Evolutionary conservation across 2,329 filamentous ascomycete genomes (phyloP).

Genomic region (Trichoderma aggressivum): DNA sequence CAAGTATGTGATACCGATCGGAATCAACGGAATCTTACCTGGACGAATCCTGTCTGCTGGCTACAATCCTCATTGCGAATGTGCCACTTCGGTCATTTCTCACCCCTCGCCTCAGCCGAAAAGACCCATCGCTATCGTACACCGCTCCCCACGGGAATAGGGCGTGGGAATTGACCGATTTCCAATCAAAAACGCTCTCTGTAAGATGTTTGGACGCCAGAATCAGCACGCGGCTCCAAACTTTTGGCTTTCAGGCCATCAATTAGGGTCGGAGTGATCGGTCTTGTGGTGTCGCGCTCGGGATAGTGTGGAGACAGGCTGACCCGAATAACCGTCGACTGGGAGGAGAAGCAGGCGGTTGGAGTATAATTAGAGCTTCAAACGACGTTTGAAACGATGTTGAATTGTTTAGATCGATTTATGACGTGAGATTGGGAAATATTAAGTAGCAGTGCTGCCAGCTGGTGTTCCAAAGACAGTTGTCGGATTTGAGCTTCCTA

Average conservation of each 20-base stretch:
- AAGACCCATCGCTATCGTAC: not conserved
- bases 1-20: not conserved
- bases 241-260: not conserved
- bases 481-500: not conserved
- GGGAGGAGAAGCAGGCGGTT: not conserved
- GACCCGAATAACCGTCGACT: constrained; percentile 4
- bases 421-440: not conserved
- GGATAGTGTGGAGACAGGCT: not conserved
- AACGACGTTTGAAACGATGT: not conserved
- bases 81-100: not conserved
- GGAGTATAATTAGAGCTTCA: not conserved
- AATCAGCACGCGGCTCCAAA: not conserved
- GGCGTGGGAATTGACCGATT: not conserved
- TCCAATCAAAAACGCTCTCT: not conserved
- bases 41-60: not conserved
- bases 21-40: not conserved
- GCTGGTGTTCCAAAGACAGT: not conserved
- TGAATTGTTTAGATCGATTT: not conserved
- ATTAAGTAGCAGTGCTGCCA: not conserved
- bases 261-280: not conserved
- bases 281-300: not conserved
- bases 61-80: not conserved
- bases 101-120: not conserved
- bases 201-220: not conserved
- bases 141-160: not conserved